Evolutionary conservation across 2,329 filamentous ascomycete species (phyloP).

Genomic region (Cladosporium sphaerospermum): DNA sequence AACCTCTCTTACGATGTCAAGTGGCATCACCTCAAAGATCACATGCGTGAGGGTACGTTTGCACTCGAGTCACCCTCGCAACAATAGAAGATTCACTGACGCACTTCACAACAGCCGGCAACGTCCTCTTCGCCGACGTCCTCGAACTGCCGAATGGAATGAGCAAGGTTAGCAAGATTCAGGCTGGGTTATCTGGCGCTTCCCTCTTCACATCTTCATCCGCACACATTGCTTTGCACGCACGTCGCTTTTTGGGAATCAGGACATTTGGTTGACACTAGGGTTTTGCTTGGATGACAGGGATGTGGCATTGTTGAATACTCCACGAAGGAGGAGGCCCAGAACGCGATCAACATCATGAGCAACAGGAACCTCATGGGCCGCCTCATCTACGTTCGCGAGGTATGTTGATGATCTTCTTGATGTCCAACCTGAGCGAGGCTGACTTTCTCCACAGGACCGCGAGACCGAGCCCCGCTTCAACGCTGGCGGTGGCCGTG

Average conservation of each 20-base stretch:
- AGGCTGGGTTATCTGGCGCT: conserved; percentile 62
- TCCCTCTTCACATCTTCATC: neutral
- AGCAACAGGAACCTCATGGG: conserved; percentile 99
- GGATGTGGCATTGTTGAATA: conserved; percentile 90
- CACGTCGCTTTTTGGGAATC: neutral
- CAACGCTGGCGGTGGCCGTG: conserved; percentile 59
- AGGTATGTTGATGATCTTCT: conserved; percentile 53
- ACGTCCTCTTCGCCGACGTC: conserved; percentile 99
- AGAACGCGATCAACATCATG: conserved; percentile 92
- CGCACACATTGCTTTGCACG: neutral
- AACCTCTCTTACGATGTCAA: conserved; percentile 99
- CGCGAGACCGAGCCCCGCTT: conserved; percentile 97
- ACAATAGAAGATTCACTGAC: conserved; percentile 5
- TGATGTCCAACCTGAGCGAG: neutral
- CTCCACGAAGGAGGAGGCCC: conserved; percentile 97
- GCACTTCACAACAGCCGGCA: conserved; percentile 64
- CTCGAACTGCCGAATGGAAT: conserved; percentile 99
- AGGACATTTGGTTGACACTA: conserved; percentile 62
- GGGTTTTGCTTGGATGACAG: conserved; percentile 10
- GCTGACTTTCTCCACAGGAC: conserved; percentile 54
- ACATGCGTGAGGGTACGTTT: conserved; percentile 94
- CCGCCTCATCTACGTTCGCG: conserved; percentile 94
- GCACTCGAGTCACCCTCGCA: neutral
- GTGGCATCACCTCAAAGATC: conserved; percentile 99
- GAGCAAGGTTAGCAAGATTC: conserved; percentile 99